These are phyloP conservation scores for Penicillium waksmanii DNA, from an alignment of 495 filamentous ascomycete species.

Conservation along the genomic window DNA sequence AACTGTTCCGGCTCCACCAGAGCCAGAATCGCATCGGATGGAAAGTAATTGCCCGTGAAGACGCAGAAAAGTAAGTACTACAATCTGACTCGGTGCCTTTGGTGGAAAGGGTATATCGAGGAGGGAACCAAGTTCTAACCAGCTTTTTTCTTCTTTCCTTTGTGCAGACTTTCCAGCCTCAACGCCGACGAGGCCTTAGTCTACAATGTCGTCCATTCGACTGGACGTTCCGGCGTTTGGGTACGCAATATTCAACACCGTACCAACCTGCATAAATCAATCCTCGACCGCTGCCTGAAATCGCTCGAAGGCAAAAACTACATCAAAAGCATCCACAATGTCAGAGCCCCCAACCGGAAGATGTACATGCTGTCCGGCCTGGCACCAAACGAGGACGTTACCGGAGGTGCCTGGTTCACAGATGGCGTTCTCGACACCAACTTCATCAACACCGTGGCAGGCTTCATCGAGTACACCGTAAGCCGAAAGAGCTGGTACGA, in stretches of 20 bases:
- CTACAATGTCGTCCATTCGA: conserved; percentile 82
- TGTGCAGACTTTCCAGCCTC: conserved; percentile 63
- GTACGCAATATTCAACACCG: conserved; percentile 73
- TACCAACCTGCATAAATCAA: conserved; percentile 77
- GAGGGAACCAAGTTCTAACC: conserved; percentile 9
- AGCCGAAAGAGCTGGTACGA: conserved; percentile 69
- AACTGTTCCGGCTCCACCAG: conserved; percentile 64
- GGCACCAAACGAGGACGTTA: conserved; percentile 81
- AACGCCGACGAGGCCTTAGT: conserved; percentile 75
- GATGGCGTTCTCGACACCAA: conserved; percentile 83
- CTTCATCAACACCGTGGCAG: conserved; percentile 74
- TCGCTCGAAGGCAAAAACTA: conserved; percentile 79
- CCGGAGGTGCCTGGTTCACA: conserved; percentile 91
- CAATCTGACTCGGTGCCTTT: background rate
- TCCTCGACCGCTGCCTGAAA: conserved; percentile 75
- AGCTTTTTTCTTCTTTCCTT: conserved; percentile 1
- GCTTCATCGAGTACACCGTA: conserved; percentile 72
- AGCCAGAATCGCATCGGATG: conserved; percentile 61
- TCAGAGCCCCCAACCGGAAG: conserved; percentile 62
- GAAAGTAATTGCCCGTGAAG: conserved; percentile 66
- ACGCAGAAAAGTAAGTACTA: conserved; percentile 66
- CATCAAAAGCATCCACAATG: conserved; percentile 74
- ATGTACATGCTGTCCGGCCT: conserved; percentile 70
- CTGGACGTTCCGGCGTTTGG: conserved; percentile 84
- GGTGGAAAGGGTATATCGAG: background rate